Evolutionary conservation across 768 basidiomycete genomes (phyloP).

Genomic region (Rhodotorula taiwanensis): DNA sequence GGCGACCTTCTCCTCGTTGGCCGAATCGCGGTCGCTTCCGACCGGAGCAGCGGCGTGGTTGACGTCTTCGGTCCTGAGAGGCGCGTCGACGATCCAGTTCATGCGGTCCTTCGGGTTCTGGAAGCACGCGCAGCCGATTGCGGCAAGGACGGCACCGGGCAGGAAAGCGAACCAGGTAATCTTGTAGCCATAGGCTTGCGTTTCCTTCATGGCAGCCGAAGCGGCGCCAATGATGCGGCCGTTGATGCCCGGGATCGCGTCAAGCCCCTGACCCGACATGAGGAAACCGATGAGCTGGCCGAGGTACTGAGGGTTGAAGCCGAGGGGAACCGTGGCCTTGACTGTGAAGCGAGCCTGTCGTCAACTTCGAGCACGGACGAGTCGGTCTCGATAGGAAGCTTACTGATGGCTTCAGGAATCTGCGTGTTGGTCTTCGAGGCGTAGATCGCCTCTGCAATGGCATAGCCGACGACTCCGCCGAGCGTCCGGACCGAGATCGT

Average conservation of each 20-base stretch:
- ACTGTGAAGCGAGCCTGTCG: background rate
- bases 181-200: conserved; percentile 10
- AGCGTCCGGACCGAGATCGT: conserved; percentile 5
- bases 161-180: conserved; percentile 20
- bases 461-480: conserved; percentile 11
- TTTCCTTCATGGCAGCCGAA: conserved; percentile 11
- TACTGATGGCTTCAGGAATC: conserved; percentile 1
- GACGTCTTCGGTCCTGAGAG: background rate
- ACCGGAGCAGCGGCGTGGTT: background rate
- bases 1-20: background rate
- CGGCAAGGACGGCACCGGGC: conserved; percentile 14
- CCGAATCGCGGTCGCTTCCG: background rate
- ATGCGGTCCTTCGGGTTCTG: conserved; percentile 14
- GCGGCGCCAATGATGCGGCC: conserved; percentile 7
- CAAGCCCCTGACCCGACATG: conserved; percentile 6
- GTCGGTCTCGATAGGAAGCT: too few relatives aligned
- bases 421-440: conserved; percentile 3
- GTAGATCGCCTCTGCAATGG: conserved; percentile 12
- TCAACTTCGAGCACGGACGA: background rate
- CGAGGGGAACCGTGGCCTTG: conserved; percentile 3
- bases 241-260: background rate
- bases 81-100: conserved; percentile 10
- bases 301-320: conserved; percentile 5
- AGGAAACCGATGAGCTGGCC: conserved; percentile 9
- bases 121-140: conserved; percentile 5